Evolutionary conservation across 208 protist species (phyloP).

Genomic region (Acanthamoeba sp.): DNA sequence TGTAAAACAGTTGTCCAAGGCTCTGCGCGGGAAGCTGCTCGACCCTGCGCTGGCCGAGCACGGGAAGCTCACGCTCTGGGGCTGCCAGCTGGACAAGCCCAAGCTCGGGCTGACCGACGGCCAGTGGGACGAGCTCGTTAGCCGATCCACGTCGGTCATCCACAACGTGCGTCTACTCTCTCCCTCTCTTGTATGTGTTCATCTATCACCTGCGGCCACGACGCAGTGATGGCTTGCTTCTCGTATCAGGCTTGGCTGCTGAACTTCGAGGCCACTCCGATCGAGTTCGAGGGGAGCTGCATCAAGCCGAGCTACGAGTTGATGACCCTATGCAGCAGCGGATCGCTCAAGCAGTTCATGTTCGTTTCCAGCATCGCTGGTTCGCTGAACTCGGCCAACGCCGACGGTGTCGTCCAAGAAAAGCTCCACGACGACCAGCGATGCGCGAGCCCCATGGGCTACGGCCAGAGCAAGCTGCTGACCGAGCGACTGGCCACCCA

Average conservation of each 20-base stretch:
- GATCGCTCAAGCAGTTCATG: not conserved
- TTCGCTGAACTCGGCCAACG: not conserved
- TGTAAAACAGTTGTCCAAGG: not conserved
- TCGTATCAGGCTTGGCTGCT: conserved; percentile 32
- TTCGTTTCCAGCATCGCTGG: conserved; percentile 10
- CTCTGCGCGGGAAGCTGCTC: conserved; percentile 1
- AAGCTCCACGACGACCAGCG: not conserved
- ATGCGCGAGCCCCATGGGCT: not conserved
- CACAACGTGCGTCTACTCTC: conserved; percentile 39
- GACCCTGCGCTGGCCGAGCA: not conserved
- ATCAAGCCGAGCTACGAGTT: conserved; percentile 33
- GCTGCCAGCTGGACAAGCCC: not conserved
- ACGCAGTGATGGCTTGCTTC: too few species aligned
- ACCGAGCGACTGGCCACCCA: conserved; percentile 2
- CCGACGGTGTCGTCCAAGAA: not conserved
- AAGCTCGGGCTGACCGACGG: not conserved
- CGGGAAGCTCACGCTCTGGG: not conserved
- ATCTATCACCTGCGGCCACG: too few species aligned
- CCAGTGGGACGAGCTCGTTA: not conserved
- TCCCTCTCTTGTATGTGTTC: too few species aligned
- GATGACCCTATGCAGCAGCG: not conserved
- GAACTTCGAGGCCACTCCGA: not conserved
- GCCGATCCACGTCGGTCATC: not conserved
- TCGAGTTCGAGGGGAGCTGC: conserved; percentile 35
- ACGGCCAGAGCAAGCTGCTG: conserved; percentile 36